A percentile compares a stretch with the other conserved stretches of the same genome.
phyloP scores from a whole-genome alignment of 2,329 filamentous ascomycete genomes.

The Aspergillus sp. region DNA sequence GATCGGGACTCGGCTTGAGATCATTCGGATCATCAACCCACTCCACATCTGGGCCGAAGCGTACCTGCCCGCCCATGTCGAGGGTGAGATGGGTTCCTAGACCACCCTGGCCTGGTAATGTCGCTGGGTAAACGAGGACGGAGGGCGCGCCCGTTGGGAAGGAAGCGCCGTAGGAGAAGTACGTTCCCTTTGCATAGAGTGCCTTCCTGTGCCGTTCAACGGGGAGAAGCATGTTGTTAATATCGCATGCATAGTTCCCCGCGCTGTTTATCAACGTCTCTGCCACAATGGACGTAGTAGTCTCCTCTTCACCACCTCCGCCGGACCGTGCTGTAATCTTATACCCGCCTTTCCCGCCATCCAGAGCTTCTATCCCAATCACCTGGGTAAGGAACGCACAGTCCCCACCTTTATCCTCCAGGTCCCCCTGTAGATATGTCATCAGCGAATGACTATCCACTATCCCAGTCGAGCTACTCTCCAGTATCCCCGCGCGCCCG shows the following conservation, averaged over 20 bases:
- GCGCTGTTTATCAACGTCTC: conserved; percentile 83
- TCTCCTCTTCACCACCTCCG: conserved; percentile 17
- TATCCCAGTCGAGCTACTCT: conserved; percentile 84
- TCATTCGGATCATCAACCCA: conserved; percentile 76
- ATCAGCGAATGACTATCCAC: conserved; percentile 85
- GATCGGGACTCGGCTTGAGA: conserved; percentile 63
- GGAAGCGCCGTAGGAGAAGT: conserved; percentile 77
- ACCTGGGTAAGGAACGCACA: conserved; percentile 70
- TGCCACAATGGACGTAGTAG: conserved; percentile 61
- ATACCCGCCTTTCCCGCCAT: conserved; percentile 64
- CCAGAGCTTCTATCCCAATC: conserved; percentile 55
- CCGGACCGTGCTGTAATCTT: conserved; percentile 56
- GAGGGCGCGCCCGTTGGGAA: conserved; percentile 57
- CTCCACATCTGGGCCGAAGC: conserved; percentile 93
- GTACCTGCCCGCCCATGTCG: conserved; percentile 78
- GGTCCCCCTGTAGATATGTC: conserved; percentile 72
- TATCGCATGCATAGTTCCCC: conserved; percentile 70
- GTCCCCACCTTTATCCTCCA: conserved; percentile 75
- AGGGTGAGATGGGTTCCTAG: conserved; percentile 94
- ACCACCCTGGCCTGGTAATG: conserved; percentile 76
- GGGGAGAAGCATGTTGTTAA: conserved; percentile 78
- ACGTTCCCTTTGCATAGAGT: conserved; percentile 91
- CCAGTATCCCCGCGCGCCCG: conserved; percentile 72
- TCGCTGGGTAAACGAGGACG: conserved; percentile 84
- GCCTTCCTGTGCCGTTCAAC: conserved; percentile 55